A percentile compares a stretch with the other conserved stretches of the same genome.
phyloP scores from a whole-genome alignment of 495 filamentous ascomycete genomes.

The Penicillium mononematosum region DNA sequence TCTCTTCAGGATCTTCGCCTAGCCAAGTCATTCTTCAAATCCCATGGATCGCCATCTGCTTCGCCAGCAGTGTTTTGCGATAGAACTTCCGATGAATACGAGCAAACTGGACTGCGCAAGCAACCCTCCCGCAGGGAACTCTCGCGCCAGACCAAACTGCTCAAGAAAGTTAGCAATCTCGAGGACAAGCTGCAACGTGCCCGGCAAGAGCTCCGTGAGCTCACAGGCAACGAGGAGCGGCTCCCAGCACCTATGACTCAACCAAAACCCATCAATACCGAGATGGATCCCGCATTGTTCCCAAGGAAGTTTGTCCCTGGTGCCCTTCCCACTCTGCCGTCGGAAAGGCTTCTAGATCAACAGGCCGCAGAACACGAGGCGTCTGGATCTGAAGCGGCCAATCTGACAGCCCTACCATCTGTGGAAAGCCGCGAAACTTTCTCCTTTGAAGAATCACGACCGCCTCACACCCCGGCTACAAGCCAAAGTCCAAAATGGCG shows the following conservation, averaged over 20 bases:
- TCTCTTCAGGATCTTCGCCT: slow-evolving; percentile 44
- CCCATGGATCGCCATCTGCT: slow-evolving; percentile 13
- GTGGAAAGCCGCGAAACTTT: slow-evolving; percentile 16
- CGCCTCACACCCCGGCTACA: slow-evolving; percentile 4
- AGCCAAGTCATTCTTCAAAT: slow-evolving; percentile 32
- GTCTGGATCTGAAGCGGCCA: slow-evolving; percentile 5
- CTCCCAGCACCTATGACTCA: slow-evolving; percentile 24
- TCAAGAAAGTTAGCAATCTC: slow-evolving; percentile 64
- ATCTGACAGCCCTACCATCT: slow-evolving; percentile 23
- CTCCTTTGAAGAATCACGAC: slow-evolving; percentile 16
- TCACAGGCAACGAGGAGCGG: slow-evolving; percentile 44
- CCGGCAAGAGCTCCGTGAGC: slow-evolving; percentile 55
- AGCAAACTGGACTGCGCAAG: slow-evolving; percentile 41
- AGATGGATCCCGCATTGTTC: slow-evolving; percentile 39
- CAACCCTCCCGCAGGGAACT: slow-evolving; percentile 61
- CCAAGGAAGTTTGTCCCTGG: slow-evolving; percentile 53
- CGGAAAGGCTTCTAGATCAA: slow-evolving; percentile 53
- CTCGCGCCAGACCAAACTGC: slow-evolving; percentile 58
- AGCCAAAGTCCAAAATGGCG: slow-evolving; percentile 24
- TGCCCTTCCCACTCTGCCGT: slow-evolving; percentile 57
- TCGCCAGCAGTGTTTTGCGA: slow-evolving; percentile 16
- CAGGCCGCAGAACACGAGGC: slow-evolving; percentile 20
- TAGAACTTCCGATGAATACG: slow-evolving; percentile 30
- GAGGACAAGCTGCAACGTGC: slow-evolving; percentile 60
- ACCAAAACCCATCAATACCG: slow-evolving; percentile 24